Evolutionary conservation across 2,329 filamentous ascomycete genomes (phyloP).

Genomic region (Acarospora socialis): DNA sequence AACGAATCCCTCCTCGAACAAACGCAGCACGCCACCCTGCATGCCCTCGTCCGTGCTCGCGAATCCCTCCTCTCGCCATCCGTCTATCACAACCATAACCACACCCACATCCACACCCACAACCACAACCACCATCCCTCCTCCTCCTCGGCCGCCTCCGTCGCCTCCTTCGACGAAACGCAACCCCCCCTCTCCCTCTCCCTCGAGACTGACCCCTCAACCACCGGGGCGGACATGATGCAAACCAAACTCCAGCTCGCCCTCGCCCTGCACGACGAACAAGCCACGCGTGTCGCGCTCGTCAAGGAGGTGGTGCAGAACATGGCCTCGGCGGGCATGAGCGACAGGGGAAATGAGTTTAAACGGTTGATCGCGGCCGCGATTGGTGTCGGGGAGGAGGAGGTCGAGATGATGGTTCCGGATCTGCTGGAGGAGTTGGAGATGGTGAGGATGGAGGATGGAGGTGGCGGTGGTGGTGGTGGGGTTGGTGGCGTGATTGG

Average conservation of each 20-base stretch:
- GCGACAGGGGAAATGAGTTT: slow-evolving; percentile 10
- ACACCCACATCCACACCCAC: slow-evolving; percentile 15
- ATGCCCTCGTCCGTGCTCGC: slow-evolving; percentile 15
- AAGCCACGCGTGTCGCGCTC: slow-evolving; percentile 9
- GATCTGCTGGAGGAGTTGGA: slow-evolving; percentile 15
- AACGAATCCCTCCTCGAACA: slow-evolving; percentile 32
- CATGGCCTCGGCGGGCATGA: slow-evolving; percentile 13
- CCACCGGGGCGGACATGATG: slow-evolving; percentile 6
- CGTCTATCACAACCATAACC: slow-evolving; percentile 5
- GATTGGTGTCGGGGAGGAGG: slow-evolving; percentile 10
- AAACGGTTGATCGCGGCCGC: slow-evolving; percentile 12
- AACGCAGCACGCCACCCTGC: slow-evolving; percentile 26
- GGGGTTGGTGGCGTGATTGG: too few species aligned
- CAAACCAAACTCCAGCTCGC: slow-evolving; percentile 5
- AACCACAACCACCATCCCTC: slow-evolving; percentile 11
- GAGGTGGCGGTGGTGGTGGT: too few species aligned
- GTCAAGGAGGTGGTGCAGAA: slow-evolving; percentile 11
- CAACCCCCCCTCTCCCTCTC: slow-evolving; percentile 1
- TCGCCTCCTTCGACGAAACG: slow-evolving; percentile 1
- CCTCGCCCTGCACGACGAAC: slow-evolving; percentile 1
- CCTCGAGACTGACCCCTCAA: too few species aligned
- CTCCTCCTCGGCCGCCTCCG: slow-evolving; percentile 1
- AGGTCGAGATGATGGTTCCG: slow-evolving; percentile 10
- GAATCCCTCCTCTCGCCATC: slow-evolving; percentile 11
- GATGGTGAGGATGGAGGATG: too few species aligned